Conservation (phyloP, 2,329 filamentous ascomycete genomes). For the Neonectria ditissima region DNA sequence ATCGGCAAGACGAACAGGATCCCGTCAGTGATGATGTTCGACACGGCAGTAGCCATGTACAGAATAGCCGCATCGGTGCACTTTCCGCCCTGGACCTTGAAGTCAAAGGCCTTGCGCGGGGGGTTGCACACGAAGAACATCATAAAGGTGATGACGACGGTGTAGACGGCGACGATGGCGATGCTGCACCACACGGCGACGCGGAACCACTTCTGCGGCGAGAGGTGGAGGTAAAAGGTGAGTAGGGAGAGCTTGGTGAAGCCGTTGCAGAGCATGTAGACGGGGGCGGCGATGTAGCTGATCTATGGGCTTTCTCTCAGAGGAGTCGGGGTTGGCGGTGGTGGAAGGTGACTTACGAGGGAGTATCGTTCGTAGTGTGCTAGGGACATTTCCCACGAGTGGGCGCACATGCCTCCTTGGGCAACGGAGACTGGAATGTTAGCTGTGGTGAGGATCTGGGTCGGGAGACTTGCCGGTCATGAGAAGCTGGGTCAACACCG, state of each 20-base stretch:
- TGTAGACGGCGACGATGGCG: constrained; percentile 47
- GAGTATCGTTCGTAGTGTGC: constrained; percentile 33
- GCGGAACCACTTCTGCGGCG: constrained; percentile 49
- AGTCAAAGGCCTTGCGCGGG: constrained; percentile 39
- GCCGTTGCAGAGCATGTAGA: constrained; percentile 51
- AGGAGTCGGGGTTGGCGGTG: neutral
- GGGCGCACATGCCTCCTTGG: constrained; percentile 34
- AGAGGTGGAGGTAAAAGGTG: constrained; percentile 52
- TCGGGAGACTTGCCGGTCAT: constrained; percentile 18
- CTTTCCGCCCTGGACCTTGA: constrained; percentile 40
- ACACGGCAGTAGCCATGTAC: constrained; percentile 61
- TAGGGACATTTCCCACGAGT: constrained; percentile 43
- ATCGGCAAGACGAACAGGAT: constrained; percentile 60
- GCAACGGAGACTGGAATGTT: constrained; percentile 28
- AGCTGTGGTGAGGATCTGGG: neutral
- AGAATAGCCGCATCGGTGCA: constrained; percentile 59
- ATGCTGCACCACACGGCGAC: constrained; percentile 46
- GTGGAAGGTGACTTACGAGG: constrained; percentile 27
- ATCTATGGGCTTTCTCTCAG: constrained; percentile 20
- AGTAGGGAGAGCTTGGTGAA: constrained; percentile 53
- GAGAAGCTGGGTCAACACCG: constrained; percentile 33
- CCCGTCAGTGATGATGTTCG: constrained; percentile 61
- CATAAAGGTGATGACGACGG: constrained; percentile 40
- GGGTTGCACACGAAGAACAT: constrained; percentile 43
- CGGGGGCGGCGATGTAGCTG: constrained; percentile 42